A percentile compares a stretch with the other conserved stretches of the same genome.
Conservation (phyloP, 306 rosid genomes). For the Gleditsia sinensis region DNA sequence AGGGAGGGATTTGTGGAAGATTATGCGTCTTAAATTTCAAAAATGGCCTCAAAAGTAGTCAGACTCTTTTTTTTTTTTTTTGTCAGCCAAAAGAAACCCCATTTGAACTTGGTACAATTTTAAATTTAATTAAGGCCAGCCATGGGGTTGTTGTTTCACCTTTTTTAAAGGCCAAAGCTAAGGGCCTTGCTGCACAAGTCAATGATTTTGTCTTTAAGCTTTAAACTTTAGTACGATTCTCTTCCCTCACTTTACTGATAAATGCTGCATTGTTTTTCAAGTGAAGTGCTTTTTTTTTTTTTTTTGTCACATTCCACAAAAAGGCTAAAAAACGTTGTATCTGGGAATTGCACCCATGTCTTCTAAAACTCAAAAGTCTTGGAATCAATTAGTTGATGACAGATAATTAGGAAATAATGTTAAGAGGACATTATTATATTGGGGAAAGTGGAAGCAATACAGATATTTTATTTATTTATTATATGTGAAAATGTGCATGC, state of each 20-base stretch:
- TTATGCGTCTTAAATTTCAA: conserved; percentile 1
- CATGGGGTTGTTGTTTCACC: conserved; percentile 33
- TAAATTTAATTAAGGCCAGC: conserved; percentile 17
- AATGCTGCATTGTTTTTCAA: not conserved
- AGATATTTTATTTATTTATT: no score
- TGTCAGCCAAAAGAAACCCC: conserved; percentile 21
- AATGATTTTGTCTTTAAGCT: conserved; percentile 34
- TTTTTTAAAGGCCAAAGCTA: conserved; percentile 31
- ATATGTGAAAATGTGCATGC: not conserved
- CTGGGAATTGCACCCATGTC: not conserved
- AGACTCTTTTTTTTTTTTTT: conserved; percentile 14
- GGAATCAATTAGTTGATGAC: no score
- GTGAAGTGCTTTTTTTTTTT: conserved; percentile 1
- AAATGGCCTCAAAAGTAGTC: conserved; percentile 37
- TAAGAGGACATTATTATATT: no score
- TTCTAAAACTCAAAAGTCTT: not conserved
- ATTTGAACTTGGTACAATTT: conserved; percentile 18
- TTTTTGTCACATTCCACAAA: no score
- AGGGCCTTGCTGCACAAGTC: conserved; percentile 31
- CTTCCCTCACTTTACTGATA: conserved; percentile 21
- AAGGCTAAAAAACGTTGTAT: not conserved
- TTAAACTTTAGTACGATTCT: conserved; percentile 13
- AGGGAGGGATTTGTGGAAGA: not conserved
- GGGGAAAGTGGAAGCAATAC: no score
- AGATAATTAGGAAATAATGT: no score